These are phyloP conservation scores for Ichthyophonus hoferi DNA, from an alignment of 208 protist species.

Conservation along the genomic window DNA sequence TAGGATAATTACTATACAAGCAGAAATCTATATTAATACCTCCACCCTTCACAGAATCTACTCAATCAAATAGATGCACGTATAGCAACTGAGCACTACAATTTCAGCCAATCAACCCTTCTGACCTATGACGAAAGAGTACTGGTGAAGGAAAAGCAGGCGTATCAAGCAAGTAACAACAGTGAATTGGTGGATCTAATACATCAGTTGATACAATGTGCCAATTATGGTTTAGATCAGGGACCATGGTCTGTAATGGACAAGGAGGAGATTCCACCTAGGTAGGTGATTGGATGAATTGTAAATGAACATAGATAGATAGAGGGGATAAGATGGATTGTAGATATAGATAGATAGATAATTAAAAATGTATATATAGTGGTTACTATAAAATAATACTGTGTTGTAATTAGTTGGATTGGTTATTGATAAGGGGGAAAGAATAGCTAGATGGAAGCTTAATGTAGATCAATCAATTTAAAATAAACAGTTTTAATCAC, in stretches of 20 bases:
- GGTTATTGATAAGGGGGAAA: no score
- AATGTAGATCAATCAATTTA: no score
- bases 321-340: no score
- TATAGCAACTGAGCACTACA: neutral
- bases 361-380: no score
- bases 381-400: no score
- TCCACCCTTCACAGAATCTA: neutral
- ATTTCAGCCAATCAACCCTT: neutral
- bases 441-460: no score
- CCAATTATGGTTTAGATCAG: neutral
- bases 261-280: constrained; percentile 4
- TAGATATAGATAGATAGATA: no score
- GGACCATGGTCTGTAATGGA: constrained; percentile 15
- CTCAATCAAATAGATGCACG: neutral
- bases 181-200: neutral
- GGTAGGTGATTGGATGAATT: no score
- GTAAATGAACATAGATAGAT: no score
- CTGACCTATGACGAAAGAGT: neutral
- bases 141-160: neutral
- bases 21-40: neutral
- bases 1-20: no score
- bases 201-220: neutral
- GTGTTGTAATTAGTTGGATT: no score
- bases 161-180: neutral
- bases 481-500: no score